phyloP scores from a whole-genome alignment of 768 basidiomycete species.

The Suillus placidus region DNA sequence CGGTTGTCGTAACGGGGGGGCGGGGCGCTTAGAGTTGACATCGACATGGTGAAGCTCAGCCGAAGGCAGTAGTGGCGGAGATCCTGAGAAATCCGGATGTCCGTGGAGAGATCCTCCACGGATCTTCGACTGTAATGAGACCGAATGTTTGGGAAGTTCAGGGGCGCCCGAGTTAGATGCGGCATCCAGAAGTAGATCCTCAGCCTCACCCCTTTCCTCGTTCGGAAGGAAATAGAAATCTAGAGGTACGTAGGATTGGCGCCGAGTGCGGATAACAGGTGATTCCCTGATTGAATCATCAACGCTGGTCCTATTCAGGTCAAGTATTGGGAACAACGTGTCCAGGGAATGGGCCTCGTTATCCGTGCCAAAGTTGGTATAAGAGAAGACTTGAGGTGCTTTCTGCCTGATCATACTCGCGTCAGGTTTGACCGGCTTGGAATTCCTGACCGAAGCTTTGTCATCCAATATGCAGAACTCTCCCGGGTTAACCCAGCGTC shows the following conservation, averaged over 20 bases:
- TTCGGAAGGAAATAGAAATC: conserved; percentile 16
- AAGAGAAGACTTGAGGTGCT: not conserved
- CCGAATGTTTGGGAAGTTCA: conserved; percentile 10
- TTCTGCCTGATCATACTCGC: conserved; percentile 7
- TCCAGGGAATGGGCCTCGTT: conserved; percentile 18
- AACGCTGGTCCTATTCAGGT: conserved; percentile 8
- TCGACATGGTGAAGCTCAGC: not conserved
- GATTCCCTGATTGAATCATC: conserved; percentile 25
- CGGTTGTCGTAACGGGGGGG: conserved; percentile 1
- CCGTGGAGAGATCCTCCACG: conserved; percentile 25
- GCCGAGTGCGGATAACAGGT: conserved; percentile 26
- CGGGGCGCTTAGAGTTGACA: conserved; percentile 5
- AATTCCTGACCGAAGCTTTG: conserved; percentile 6
- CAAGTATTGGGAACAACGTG: conserved; percentile 27
- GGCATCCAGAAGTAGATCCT: conserved; percentile 15
- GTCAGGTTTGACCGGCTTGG: conserved; percentile 7
- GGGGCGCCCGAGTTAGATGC: conserved; percentile 7
- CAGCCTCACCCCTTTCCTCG: conserved; percentile 14
- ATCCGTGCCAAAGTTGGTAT: conserved; percentile 5
- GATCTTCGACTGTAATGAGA: conserved; percentile 10
- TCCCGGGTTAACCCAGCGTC: conserved; percentile 12
- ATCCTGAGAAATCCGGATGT: conserved; percentile 29
- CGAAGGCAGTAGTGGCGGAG: conserved; percentile 15
- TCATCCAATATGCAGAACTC: not conserved
- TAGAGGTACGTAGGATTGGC: conserved; percentile 14